Base-by-base conservation (phyloP, 768 basidiomycete species). In the Scleroderma bovista region DNA sequence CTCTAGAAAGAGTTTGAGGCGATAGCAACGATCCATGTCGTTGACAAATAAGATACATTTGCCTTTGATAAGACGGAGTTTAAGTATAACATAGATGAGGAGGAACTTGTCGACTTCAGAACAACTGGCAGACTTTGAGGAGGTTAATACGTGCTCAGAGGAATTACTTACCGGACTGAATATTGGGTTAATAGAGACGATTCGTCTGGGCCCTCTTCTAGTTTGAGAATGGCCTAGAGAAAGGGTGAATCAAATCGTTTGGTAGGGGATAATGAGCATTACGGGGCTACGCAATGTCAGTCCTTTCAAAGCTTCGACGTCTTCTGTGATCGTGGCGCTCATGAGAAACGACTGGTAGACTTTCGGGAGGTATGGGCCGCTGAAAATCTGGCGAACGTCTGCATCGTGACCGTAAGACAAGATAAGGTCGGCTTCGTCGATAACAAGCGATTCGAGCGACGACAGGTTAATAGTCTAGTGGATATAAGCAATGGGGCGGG, bases 41-140 rank as follows among this genome's bases (percentile, higher is more conserved):
- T 97, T 97, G 47, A 98, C 95, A 60, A 99, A 99, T 34, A 99
- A 70, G 55, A 99, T 87, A 59, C 87, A 90, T 81, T 98, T 97
- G 38, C 96, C 96, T 63, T 88, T 84, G 68, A 98, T 85, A 51
- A 99, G 86, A 65, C 85, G 90, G 58, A 99, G 83, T 67, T 97
- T 98, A 63, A 98, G 83, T 53, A 98, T 90, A 32, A 98, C 93
- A 64, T 95, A 99, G 24, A 86, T 84, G 52, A 98, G 78, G 13
- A 99, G 83, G 69, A 98, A 99, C 70, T 97, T 99, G 78, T 98
- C 94, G 54, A 84, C 81, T 77, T 98, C 96, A 12, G 90, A 83
- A 61, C 91, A 93, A 54, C 87, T 88, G 53, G 2, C 10, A 26
- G 19, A 20, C n/a, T 51, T 29, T 59, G 26, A 57, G 41, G 23